Base-by-base conservation (phyloP, 2,329 filamentous ascomycete species). In the Colletotrichum neosansevieriae region DNA sequence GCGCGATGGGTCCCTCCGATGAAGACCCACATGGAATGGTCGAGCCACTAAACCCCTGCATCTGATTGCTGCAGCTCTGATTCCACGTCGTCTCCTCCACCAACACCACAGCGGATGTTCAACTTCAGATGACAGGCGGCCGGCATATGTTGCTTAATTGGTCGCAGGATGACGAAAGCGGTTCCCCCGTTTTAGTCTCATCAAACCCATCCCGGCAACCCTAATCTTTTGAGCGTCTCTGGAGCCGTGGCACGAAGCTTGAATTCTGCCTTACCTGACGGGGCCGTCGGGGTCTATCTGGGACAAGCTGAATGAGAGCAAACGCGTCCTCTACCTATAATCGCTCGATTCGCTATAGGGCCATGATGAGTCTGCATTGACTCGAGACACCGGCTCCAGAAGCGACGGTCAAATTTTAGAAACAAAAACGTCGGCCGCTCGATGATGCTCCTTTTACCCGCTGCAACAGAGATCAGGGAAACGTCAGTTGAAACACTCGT, bases 41-140 rank as follows among this genome's bases (percentile, higher is more conserved):
- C 15, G 12, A 24, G 29, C 21, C 21, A 21, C 21, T 21, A 21
- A 21, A 21, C 21, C 61, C 61, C 54, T 68, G 54, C 61, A 54
- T 59, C 61, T 56, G 54, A 60, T 60, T 59, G 61, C 56, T 65
- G 65, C 65, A 59, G 59, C 40, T 65, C 61, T 65, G 65, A 68
- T 68, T 65, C 65, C 65, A 68, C 65, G 54, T 56, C 65, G 40
- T 68, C 47, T n/a, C n/a, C n/a, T n/a, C n/a, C n/a, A n/a, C n/a
- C n/a, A n/a, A n/a, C n/a, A n/a, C n/a, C n/a, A n/a, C n/a, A n/a
- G n/a, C n/a, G n/a, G n/a, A n/a, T n/a, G n/a, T n/a, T n/a, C 42
- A 21, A 63, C 51, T 57, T 63, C 58, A 53, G 51, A 67, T 63
- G 51, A 57, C 64, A 67, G 64, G 50, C 42, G 49, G 19, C 51